Percentiles rank a stretch among this genome's conserved stretches.
Evolutionary conservation across 2,329 filamentous ascomycete species (phyloP).

Genomic region (Aspergillus novoparasiticus): DNA sequence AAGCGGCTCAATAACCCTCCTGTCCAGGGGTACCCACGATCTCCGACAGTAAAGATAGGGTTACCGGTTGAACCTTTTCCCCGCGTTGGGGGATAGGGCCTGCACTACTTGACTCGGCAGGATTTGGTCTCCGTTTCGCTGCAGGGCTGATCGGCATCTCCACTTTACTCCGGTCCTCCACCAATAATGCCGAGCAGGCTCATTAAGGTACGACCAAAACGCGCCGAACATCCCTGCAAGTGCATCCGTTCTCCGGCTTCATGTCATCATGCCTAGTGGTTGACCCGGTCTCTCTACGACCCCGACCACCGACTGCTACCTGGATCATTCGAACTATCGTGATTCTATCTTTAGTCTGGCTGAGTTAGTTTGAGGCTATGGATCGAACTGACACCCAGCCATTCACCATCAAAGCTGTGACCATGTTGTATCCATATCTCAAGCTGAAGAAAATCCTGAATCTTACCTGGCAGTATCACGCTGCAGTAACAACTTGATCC

Average conservation of each 20-base stretch:
- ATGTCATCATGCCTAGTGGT: background rate
- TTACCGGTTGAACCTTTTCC: background rate
- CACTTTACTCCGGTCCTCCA: background rate
- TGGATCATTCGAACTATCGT: background rate
- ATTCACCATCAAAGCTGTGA: background rate
- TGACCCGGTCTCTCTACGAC: background rate
- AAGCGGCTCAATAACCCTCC: background rate
- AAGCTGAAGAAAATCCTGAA: background rate
- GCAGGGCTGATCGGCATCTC: background rate
- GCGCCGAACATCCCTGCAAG: background rate
- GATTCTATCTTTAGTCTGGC: background rate
- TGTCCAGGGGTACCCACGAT: background rate
- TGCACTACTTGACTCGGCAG: background rate
- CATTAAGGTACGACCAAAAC: background rate
- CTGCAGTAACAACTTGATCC: background rate
- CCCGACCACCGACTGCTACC: background rate
- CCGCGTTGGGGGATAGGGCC: background rate
- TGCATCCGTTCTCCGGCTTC: background rate
- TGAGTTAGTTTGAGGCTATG: background rate
- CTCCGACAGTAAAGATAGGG: background rate
- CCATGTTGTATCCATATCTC: background rate
- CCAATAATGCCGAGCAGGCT: background rate
- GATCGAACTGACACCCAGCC: background rate
- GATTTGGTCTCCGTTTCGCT: background rate
- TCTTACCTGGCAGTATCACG: background rate